Evolutionary conservation across 2,329 filamentous ascomycete species (phyloP).

Genomic region (Xylaria sp.): DNA sequence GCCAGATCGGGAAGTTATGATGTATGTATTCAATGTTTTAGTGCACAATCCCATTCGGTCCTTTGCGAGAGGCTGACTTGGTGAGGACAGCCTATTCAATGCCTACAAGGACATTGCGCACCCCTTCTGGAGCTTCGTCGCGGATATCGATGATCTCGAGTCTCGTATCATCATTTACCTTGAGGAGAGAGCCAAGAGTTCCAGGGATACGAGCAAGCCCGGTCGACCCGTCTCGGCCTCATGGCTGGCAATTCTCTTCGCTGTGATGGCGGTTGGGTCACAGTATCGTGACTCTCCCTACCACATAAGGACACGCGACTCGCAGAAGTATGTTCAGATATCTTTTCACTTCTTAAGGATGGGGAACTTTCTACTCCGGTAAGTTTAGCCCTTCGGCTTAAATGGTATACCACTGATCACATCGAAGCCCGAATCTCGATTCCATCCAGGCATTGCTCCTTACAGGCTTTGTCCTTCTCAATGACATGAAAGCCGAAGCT

Average conservation of each 20-base stretch:
- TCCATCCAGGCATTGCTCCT: slow-evolving; percentile 73
- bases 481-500: slow-evolving; percentile 76
- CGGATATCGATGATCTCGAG: slow-evolving; percentile 74
- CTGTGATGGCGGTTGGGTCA: slow-evolving; percentile 72
- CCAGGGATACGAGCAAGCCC: slow-evolving; percentile 58
- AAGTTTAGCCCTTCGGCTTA: slow-evolving; percentile 30
- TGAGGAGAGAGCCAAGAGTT: slow-evolving; percentile 70
- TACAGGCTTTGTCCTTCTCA: slow-evolving; percentile 71
- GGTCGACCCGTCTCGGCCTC: slow-evolving; percentile 69
- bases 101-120: slow-evolving; percentile 75
- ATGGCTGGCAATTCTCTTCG: slow-evolving; percentile 74
- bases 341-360: slow-evolving; percentile 73
- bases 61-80: background rate
- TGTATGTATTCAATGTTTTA: slow-evolving; percentile 57
- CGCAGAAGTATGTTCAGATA: slow-evolving; percentile 71
- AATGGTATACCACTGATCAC: slow-evolving; percentile 16
- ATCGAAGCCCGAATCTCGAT: slow-evolving; percentile 68
- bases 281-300: slow-evolving; percentile 75
- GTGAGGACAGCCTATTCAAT: slow-evolving; percentile 65
- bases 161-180: slow-evolving; percentile 73
- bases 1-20: slow-evolving; percentile 73
- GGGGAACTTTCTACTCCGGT: slow-evolving; percentile 72
- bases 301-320: slow-evolving; percentile 67
- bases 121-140: slow-evolving; percentile 74
- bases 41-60: background rate